These are phyloP conservation scores for Blastobotrys aristatus DNA, from an alignment of 1,139 yeast genomes.

Conservation along the genomic window DNA sequence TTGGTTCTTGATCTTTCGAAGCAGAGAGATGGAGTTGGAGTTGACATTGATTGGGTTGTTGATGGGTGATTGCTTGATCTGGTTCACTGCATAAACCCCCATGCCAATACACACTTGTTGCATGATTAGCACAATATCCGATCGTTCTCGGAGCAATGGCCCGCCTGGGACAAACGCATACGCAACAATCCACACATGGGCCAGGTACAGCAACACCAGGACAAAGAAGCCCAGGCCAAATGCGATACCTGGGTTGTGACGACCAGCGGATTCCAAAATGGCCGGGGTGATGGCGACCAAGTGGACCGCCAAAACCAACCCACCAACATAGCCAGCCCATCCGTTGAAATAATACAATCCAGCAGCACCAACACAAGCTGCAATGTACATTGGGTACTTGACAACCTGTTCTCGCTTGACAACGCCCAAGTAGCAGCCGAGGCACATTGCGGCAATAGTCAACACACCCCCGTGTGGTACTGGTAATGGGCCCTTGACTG, in stretches of 20 bases:
- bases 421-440: slow-evolving; percentile 52
- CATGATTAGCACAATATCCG: slow-evolving; percentile 60
- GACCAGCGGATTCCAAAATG: slow-evolving; percentile 52
- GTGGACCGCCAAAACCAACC: slow-evolving; percentile 58
- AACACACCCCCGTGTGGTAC: slow-evolving; percentile 78
- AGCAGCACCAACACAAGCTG: slow-evolving; percentile 49
- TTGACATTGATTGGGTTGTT: slow-evolving; percentile 20
- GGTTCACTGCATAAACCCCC: slow-evolving; percentile 30
- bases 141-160: slow-evolving; percentile 76
- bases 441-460: slow-evolving; percentile 53
- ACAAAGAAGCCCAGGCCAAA: slow-evolving; percentile 55
- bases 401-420: slow-evolving; percentile 27
- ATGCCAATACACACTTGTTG: slow-evolving; percentile 46
- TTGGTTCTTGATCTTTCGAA: slow-evolving; percentile 28
- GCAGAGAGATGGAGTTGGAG: slow-evolving; percentile 21
- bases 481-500: slow-evolving; percentile 80
- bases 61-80: slow-evolving; percentile 20
- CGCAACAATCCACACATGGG: slow-evolving; percentile 95
- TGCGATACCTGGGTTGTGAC: slow-evolving; percentile 53
- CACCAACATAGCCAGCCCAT: slow-evolving; percentile 85
- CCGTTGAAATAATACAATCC: slow-evolving; percentile 51
- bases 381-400: slow-evolving; percentile 24
- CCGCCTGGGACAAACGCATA: slow-evolving; percentile 98
- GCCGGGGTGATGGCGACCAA: slow-evolving; percentile 60
- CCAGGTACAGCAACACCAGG: slow-evolving; percentile 55